Conservation (phyloP, 2,329 filamentous ascomycete genomes). For the Aspergillus hortae region DNA sequence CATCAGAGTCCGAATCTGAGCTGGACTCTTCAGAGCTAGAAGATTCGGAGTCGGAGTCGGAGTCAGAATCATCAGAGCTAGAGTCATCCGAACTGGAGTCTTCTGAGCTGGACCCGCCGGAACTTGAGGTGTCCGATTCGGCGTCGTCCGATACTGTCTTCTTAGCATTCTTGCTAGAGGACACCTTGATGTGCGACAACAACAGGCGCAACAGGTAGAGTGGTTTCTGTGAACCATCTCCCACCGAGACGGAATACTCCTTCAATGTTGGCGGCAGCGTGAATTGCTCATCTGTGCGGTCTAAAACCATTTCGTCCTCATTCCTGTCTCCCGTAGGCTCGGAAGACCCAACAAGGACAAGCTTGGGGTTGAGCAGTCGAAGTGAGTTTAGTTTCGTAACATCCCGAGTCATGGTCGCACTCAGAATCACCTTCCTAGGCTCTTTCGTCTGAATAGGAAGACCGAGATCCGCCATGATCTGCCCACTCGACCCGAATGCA, state of each 20-base stretch:
- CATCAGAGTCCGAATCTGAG: conserved; percentile 17
- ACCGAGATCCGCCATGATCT: conserved; percentile 32
- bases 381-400: conserved; percentile 73
- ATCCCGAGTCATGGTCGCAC: conserved; percentile 88
- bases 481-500: conserved; percentile 41
- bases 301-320: conserved; percentile 16
- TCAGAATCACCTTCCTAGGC: conserved; percentile 79
- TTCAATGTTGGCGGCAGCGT: conserved; percentile 61
- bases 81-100: conserved; percentile 38
- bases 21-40: conserved; percentile 13
- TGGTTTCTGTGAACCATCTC: conserved; percentile 70
- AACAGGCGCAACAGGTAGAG: conserved; percentile 80
- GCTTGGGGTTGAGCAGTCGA: conserved; percentile 66
- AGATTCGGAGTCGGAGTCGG: conserved; percentile 24
- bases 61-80: conserved; percentile 27
- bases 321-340: conserved; percentile 20
- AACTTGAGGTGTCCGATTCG: conserved; percentile 18
- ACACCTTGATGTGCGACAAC: conserved; percentile 36
- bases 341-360: conserved; percentile 69
- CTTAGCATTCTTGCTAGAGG: conserved; percentile 7
- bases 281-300: conserved; percentile 38
- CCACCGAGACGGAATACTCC: conserved; percentile 66
- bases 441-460: conserved; percentile 36
- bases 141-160: conserved; percentile 12
- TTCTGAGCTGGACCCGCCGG: conserved; percentile 34